Evolutionary conservation across 2,329 filamentous ascomycete genomes (phyloP).

Genomic region (Aspergillus udagawae): DNA sequence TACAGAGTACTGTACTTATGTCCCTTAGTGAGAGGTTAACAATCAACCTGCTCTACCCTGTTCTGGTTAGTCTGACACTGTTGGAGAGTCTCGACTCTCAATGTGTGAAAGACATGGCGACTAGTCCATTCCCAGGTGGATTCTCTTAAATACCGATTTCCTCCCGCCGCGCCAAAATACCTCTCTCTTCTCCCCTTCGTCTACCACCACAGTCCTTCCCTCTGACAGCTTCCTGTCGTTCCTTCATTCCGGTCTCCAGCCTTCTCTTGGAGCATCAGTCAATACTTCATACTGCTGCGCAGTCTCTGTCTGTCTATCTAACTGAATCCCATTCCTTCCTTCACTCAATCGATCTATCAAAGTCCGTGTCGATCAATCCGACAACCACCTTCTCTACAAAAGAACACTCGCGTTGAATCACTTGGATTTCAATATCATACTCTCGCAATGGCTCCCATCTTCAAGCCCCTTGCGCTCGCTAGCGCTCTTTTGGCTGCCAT

Average conservation of each 20-base stretch:
- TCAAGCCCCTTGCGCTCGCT: conserved; percentile 34
- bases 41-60: neutral
- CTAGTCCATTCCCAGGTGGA: neutral
- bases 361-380: neutral
- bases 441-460: conserved; percentile 33
- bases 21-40: neutral
- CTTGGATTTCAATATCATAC: conserved; percentile 7
- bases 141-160: conserved; percentile 1
- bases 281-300: conserved; percentile 17
- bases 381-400: neutral
- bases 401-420: neutral
- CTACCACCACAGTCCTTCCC: conserved; percentile 2
- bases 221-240: conserved; percentile 16
- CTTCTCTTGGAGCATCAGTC: conserved; percentile 6
- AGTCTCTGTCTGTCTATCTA: conserved; percentile 6
- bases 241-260: conserved; percentile 10
- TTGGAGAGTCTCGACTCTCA: neutral
- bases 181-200: conserved; percentile 4
- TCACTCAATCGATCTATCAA: neutral
- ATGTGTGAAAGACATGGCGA: neutral
- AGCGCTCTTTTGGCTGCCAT: conserved; percentile 32
- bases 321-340: conserved; percentile 5
- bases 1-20: no score
- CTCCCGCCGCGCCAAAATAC: neutral
- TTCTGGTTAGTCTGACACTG: neutral